phyloP scores from a whole-genome alignment of 225 moss, liverwort and hornwort species.

The Pseudisothecium myosuroides region DNA sequence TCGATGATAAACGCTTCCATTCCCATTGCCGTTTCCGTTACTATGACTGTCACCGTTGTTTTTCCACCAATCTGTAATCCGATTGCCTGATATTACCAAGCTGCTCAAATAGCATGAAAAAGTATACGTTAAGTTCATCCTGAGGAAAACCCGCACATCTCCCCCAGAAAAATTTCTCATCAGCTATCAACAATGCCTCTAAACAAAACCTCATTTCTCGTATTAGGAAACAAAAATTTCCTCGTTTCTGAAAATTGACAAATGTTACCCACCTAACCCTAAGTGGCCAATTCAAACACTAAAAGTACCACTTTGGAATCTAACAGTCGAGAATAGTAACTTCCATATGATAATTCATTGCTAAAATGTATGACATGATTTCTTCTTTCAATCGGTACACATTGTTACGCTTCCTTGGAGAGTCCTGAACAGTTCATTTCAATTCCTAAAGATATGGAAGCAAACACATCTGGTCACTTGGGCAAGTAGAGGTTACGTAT shows the following conservation, averaged over 20 bases:
- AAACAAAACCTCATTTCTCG: neutral
- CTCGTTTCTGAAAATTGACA: neutral
- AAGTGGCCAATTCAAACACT: neutral
- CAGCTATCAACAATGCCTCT: neutral
- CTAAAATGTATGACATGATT: neutral
- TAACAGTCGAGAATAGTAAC: neutral
- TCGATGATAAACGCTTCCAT: conserved; percentile 72
- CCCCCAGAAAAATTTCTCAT: neutral
- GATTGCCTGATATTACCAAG: conserved; percentile 80
- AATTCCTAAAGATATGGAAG: neutral
- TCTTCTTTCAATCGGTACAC: neutral
- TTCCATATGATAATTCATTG: neutral
- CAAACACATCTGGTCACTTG: neutral
- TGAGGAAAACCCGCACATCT: neutral
- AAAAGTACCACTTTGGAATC: neutral
- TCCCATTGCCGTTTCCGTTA: conserved; percentile 28
- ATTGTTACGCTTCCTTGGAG: neutral
- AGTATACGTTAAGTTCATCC: neutral
- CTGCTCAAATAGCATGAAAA: conserved; percentile 29
- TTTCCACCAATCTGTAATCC: conserved; percentile 95
- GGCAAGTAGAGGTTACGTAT: neutral
- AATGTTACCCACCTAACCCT: neutral
- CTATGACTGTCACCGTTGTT: conserved; percentile 17
- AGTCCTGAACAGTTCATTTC: neutral
- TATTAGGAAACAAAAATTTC: neutral